Evolutionary conservation across 805 yeast species (phyloP).

Genomic region (Lachancea quebecensis): DNA sequence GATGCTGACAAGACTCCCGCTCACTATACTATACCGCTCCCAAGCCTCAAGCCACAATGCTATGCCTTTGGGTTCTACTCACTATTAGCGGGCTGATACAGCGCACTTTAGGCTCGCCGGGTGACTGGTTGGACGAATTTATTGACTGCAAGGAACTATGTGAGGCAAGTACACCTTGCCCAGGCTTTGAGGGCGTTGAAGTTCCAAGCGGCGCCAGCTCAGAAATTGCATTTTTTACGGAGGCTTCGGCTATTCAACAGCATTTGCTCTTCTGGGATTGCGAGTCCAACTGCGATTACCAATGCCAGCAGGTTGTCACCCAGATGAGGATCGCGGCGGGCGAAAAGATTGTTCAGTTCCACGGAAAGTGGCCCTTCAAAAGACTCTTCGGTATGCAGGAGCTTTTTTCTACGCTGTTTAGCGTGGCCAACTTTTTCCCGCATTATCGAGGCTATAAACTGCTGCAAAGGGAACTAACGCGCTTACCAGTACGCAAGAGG

Average conservation of each 20-base stretch:
- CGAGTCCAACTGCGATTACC: slow-evolving; percentile 79
- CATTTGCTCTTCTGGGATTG: slow-evolving; percentile 65
- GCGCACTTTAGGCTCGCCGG: slow-evolving; percentile 41
- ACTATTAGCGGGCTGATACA: background rate
- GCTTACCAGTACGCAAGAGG: slow-evolving; percentile 6
- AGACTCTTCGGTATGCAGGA: slow-evolving; percentile 82
- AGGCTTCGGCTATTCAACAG: slow-evolving; percentile 32
- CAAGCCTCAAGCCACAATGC: too few relatives aligned
- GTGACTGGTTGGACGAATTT: slow-evolving; percentile 55
- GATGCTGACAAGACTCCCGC: too few relatives aligned
- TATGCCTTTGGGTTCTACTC: background rate
- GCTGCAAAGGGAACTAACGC: slow-evolving; percentile 18
- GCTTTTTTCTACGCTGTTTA: slow-evolving; percentile 69
- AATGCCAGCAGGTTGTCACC: slow-evolving; percentile 78
- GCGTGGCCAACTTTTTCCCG: slow-evolving; percentile 62
- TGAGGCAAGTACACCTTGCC: slow-evolving; percentile 24
- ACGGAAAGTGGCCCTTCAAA: slow-evolving; percentile 95
- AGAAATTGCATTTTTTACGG: slow-evolving; percentile 17
- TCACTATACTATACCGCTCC: too few relatives aligned
- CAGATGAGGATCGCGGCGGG: slow-evolving; percentile 38
- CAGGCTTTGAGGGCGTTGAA: slow-evolving; percentile 14
- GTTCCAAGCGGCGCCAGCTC: slow-evolving; percentile 25
- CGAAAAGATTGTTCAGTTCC: slow-evolving; percentile 72
- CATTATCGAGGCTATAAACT: slow-evolving; percentile 45
- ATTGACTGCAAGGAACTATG: slow-evolving; percentile 51